Evolutionary conservation across 495 filamentous ascomycete species (phyloP).

Genomic region (Podospora pseudoanserina): DNA sequence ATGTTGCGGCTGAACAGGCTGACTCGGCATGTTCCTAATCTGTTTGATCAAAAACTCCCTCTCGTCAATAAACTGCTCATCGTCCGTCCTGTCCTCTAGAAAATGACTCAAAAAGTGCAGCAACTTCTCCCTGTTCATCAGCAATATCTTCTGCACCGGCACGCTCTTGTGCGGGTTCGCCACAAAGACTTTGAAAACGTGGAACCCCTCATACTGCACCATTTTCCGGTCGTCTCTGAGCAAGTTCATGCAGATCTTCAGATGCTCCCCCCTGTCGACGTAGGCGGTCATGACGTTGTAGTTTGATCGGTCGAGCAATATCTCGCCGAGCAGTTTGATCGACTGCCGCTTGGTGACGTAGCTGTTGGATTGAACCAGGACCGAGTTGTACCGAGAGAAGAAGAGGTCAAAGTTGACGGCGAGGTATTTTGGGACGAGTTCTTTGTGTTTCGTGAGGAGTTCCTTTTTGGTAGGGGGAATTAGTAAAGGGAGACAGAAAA

Average conservation of each 20-base stretch:
- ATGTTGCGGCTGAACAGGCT: constrained; percentile 45
- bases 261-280: constrained; percentile 88
- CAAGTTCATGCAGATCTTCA: constrained; percentile 98
- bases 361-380: constrained; percentile 85
- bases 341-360: constrained; percentile 99
- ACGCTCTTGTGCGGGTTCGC: constrained; percentile 95
- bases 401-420: constrained; percentile 84
- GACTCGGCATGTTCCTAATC: constrained; percentile 73
- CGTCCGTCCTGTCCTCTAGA: constrained; percentile 90
- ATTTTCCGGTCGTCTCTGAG: constrained; percentile 92
- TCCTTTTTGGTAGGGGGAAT: constrained; percentile 53
- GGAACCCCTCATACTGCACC: constrained; percentile 99
- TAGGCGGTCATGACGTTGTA: constrained; percentile 98
- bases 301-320: constrained; percentile 89
- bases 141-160: constrained; percentile 87
- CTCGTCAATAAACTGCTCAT: constrained; percentile 98
- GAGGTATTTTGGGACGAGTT: constrained; percentile 79
- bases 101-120: constrained; percentile 86
- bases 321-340: constrained; percentile 93
- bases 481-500: not conserved
- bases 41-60: constrained; percentile 94
- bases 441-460: constrained; percentile 90
- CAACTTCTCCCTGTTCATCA: constrained; percentile 91
- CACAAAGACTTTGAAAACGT: constrained; percentile 99
- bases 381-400: constrained; percentile 82